Percentiles rank a stretch among this genome's conserved stretches.
These are phyloP conservation scores for Eucalyptus albens DNA, from an alignment of 345 rosid genomes.

Conservation along the genomic window DNA sequence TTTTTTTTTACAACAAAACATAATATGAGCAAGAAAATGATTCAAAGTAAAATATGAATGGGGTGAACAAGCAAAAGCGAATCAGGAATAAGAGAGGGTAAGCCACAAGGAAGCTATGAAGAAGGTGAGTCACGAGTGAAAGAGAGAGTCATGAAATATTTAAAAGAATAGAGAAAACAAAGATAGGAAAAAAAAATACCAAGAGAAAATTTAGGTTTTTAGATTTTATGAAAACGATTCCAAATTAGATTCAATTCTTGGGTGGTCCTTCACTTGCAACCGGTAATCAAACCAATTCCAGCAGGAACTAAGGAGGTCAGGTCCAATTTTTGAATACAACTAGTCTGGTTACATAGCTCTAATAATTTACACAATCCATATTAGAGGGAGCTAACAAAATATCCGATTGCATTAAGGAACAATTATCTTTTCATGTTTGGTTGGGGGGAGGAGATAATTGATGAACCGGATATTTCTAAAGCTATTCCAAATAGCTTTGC, in stretches of 20 bases:
- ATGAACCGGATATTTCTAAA: neutral
- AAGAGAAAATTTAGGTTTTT: neutral
- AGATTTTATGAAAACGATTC: neutral
- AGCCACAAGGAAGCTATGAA: neutral
- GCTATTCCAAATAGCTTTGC: neutral
- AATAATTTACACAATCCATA: neutral
- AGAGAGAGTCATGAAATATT: neutral
- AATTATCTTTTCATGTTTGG: neutral
- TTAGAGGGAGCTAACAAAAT: neutral
- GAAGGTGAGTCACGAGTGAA: neutral
- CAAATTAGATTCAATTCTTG: too few species aligned
- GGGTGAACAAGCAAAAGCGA: too few species aligned
- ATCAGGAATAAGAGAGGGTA: neutral
- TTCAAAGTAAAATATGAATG: neutral
- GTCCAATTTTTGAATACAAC: too few species aligned
- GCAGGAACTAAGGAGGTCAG: accelerated
- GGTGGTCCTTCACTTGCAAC: neutral
- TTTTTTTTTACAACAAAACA: neutral
- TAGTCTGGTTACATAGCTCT: accelerated
- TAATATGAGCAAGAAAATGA: neutral
- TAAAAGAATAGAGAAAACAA: neutral
- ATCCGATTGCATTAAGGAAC: neutral
- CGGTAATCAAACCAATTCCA: neutral
- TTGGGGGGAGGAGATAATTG: neutral
- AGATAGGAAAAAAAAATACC: neutral